These are phyloP conservation scores for Allium sativum DNA, from an alignment of 106 monocot species.

Conservation along the genomic window DNA sequence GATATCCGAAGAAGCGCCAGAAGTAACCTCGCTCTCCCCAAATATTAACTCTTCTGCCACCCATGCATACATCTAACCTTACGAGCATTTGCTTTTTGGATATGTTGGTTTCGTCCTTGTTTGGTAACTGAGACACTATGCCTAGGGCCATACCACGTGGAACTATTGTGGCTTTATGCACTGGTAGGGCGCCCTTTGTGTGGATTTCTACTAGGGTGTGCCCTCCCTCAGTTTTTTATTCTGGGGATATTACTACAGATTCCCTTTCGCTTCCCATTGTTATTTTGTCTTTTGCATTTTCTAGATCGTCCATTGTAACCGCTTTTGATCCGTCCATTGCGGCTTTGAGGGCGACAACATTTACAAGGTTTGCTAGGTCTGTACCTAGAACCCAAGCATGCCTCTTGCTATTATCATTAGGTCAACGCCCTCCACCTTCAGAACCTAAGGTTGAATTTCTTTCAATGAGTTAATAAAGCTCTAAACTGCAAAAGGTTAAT, in stretches of 20 bases:
- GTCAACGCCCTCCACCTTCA: slow-evolving; percentile 88
- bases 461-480: not conserved
- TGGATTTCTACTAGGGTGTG: slow-evolving; percentile 96
- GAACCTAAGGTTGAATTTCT: slow-evolving; percentile 28
- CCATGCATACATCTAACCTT: slow-evolving; percentile 97
- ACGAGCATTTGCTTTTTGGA: slow-evolving; percentile 93
- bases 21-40: slow-evolving; percentile 88
- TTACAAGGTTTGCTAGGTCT: slow-evolving; percentile 92
- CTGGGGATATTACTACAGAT: slow-evolving; percentile 90
- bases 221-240: slow-evolving; percentile 83
- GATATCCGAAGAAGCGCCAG: slow-evolving; percentile 84
- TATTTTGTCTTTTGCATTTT: slow-evolving; percentile 94
- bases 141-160: slow-evolving; percentile 92
- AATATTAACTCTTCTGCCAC: slow-evolving; percentile 95
- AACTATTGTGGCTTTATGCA: slow-evolving; percentile 94
- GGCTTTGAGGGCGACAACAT: slow-evolving; percentile 89
- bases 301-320: slow-evolving; percentile 80
- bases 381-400: slow-evolving; percentile 93
- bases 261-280: slow-evolving; percentile 99
- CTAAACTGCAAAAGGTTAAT: not conserved
- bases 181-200: slow-evolving; percentile 72
- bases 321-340: slow-evolving; percentile 99
- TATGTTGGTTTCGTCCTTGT: slow-evolving; percentile 85
- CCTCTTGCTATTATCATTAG: slow-evolving; percentile 88
- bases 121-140: slow-evolving; percentile 88